phyloP scores from a whole-genome alignment of 192 early-diverging fungal species.

The Gryganskiella cystojenkinii region DNA sequence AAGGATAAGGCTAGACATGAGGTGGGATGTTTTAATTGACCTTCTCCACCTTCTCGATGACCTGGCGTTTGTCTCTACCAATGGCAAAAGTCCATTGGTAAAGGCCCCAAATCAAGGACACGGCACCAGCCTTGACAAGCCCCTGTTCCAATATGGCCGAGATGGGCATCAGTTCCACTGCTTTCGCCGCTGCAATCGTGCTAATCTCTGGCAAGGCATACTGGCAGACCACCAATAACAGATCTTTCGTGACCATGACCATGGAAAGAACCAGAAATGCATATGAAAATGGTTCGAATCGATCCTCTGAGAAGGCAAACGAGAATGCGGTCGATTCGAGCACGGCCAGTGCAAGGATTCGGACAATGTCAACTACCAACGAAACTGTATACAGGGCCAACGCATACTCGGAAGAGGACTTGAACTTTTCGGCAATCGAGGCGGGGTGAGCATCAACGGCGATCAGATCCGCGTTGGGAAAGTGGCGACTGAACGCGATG shows the following conservation, averaged over 20 bases:
- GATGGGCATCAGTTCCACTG: conserved; percentile 30
- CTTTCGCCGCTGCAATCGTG: conserved; percentile 24
- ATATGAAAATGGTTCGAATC: conserved; percentile 10
- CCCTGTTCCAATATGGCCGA: conserved; percentile 30
- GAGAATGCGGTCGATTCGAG: conserved; percentile 19
- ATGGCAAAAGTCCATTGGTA: conserved; percentile 49
- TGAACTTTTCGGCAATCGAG: neutral
- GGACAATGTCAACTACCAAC: conserved; percentile 10
- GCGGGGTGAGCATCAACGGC: conserved; percentile 12
- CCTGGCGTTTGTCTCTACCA: conserved; percentile 52
- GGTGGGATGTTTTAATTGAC: conserved; percentile 12
- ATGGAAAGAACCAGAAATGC: conserved; percentile 1
- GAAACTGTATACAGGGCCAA: neutral
- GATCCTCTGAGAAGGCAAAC: conserved; percentile 4
- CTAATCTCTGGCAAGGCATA: conserved; percentile 20
- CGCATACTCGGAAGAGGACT: conserved; percentile 1
- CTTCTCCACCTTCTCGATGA: conserved; percentile 47
- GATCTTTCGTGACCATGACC: conserved; percentile 27
- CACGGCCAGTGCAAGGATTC: neutral
- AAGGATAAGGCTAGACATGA: no score
- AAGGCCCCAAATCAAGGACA: conserved; percentile 30
- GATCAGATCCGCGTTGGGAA: conserved; percentile 13
- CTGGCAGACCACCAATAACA: conserved; percentile 31
- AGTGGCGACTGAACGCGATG: conserved; percentile 7
- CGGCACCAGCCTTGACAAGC: conserved; percentile 3